Evolutionary conservation across 1,284 basidiomycete genomes (phyloP).

Genomic region (Boletus hoseneyae): DNA sequence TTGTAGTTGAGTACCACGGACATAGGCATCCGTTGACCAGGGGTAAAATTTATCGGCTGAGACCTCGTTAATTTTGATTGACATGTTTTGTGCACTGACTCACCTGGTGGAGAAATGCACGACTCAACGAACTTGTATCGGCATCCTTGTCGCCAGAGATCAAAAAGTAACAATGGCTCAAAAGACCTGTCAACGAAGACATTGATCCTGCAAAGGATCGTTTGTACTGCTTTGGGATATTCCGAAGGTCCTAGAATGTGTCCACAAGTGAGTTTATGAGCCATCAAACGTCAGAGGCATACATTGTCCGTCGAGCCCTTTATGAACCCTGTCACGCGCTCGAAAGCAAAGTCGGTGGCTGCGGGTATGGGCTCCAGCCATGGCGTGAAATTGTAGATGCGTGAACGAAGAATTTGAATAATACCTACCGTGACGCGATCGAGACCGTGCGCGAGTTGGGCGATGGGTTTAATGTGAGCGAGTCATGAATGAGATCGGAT

Average conservation of each 20-base stretch:
- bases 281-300: too few species aligned
- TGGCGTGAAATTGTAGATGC: slow-evolving; percentile 83
- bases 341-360: slow-evolving; percentile 89
- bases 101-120: slow-evolving; percentile 62
- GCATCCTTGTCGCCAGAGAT: slow-evolving; percentile 64
- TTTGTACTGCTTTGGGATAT: slow-evolving; percentile 57
- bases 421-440: too few species aligned
- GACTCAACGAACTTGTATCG: slow-evolving; percentile 56
- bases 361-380: slow-evolving; percentile 71
- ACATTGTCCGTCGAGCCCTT: slow-evolving; percentile 81
- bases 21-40: slow-evolving; percentile 79
- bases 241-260: slow-evolving; percentile 55
- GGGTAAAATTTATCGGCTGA: slow-evolving; percentile 67
- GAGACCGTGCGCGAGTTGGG: slow-evolving; percentile 73
- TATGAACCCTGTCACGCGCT: slow-evolving; percentile 74
- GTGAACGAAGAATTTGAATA: too few species aligned
- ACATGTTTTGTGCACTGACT: slow-evolving; percentile 8
- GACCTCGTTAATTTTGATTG: slow-evolving; percentile 1
- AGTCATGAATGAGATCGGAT: too few species aligned
- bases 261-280: too few species aligned
- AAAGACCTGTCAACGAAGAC: slow-evolving; percentile 83
- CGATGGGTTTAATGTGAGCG: slow-evolving; percentile 65
- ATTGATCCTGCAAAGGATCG: slow-evolving; percentile 84
- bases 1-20: slow-evolving; percentile 65
- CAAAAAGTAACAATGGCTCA: slow-evolving; percentile 88